Evolutionary conservation across 768 basidiomycete genomes (phyloP).

Genomic region (Clitopilus passeckerianus): DNA sequence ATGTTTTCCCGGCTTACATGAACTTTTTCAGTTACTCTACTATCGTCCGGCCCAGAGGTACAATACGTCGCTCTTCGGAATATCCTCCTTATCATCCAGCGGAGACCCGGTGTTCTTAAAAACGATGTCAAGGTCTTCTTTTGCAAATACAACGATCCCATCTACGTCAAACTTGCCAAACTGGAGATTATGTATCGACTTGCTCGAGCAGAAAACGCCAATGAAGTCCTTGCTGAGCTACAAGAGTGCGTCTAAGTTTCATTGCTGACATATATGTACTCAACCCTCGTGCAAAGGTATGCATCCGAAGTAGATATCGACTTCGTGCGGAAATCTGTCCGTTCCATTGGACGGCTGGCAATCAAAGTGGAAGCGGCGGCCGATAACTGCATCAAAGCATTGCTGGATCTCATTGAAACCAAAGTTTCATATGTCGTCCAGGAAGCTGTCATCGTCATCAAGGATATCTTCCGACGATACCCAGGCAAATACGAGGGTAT

Average conservation of each 20-base stretch:
- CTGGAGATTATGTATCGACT: conserved; percentile 99
- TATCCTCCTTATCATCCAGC: conserved; percentile 95
- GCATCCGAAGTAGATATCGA: conserved; percentile 98
- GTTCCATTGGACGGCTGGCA: conserved; percentile 95
- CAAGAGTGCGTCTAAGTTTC: conserved; percentile 65
- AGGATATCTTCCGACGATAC: conserved; percentile 96
- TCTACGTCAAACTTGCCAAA: conserved; percentile 97
- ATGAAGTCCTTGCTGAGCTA: conserved; percentile 89
- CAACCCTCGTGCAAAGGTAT: conserved; percentile 49
- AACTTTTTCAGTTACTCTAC: conserved; percentile 65
- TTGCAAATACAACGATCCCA: conserved; percentile 99
- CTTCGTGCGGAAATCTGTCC: conserved; percentile 95
- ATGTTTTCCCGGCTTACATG: conserved; percentile 1
- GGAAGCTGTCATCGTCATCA: conserved; percentile 95
- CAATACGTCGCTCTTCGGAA: conserved; percentile 98
- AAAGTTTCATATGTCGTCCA: conserved; percentile 97
- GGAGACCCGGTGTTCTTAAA: conserved; percentile 85
- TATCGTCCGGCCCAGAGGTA: conserved; percentile 97
- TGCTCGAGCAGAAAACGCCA: conserved; percentile 90
- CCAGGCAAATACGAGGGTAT: conserved; percentile 96
- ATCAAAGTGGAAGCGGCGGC: conserved; percentile 93
- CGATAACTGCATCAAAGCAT: conserved; percentile 83
- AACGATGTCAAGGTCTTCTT: conserved; percentile 99
- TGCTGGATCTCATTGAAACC: conserved; percentile 85
- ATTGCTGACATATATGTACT: neutral